Evolutionary conservation across 345 rosid species (phyloP).

Genomic region (Atalantia buxifolia): DNA sequence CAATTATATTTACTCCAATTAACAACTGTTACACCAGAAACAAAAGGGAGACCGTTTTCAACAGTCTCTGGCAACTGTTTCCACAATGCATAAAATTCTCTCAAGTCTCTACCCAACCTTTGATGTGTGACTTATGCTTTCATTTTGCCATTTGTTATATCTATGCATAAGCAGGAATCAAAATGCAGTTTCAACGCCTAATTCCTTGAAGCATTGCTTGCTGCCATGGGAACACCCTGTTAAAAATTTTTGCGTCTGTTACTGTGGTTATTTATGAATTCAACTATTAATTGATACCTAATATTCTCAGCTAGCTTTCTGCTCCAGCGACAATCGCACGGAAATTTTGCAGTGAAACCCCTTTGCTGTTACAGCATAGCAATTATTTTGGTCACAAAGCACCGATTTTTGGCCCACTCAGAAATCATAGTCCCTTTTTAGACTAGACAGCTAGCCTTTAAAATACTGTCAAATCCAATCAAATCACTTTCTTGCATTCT

Average conservation of each 20-base stretch:
- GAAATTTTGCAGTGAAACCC: not conserved
- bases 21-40: not conserved
- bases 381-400: not conserved
- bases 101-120: not conserved
- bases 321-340: slow-evolving; percentile 6
- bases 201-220: slow-evolving; percentile 10
- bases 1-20: not conserved
- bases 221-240: not conserved
- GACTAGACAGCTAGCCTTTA: slow-evolving; percentile 4
- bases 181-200: slow-evolving; percentile 1
- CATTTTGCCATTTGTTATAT: not conserved
- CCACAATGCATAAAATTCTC: not conserved
- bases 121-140: not conserved
- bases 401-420: not conserved
- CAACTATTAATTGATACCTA: not conserved
- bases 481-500: slow-evolving; percentile 4
- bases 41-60: not conserved
- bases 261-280: not conserved
- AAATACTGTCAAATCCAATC: slow-evolving; percentile 9
- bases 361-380: not conserved
- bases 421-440: not conserved
- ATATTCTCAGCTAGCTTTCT: not conserved
- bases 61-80: not conserved
- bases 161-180: not conserved
- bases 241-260: not conserved